These are phyloP conservation scores for Phytophthora fragariaefolia DNA, from an alignment of 352 stramenopile genomes.

Conservation along the genomic window DNA sequence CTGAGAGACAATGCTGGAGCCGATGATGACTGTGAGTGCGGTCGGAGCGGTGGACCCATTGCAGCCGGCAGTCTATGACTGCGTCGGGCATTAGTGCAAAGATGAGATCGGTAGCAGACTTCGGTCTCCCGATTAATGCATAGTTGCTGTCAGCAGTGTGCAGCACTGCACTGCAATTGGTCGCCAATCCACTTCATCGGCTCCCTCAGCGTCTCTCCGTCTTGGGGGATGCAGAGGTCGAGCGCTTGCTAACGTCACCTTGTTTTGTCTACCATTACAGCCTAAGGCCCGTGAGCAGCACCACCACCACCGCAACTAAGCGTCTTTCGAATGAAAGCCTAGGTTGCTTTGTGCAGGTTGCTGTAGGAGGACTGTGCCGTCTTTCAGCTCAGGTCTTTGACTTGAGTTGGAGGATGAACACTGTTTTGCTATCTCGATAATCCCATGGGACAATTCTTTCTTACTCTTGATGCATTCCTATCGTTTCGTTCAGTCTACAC, in stretches of 20 bases:
- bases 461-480: constrained; percentile 7
- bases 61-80: constrained; percentile 16
- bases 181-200: constrained; percentile 42
- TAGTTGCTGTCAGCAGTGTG: background rate
- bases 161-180: constrained; percentile 8
- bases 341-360: constrained; percentile 23
- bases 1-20: constrained; percentile 78
- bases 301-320: constrained; percentile 86
- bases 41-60: constrained; percentile 76
- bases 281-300: constrained; percentile 74
- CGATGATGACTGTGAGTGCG: constrained; percentile 53
- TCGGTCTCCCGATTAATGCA: constrained; percentile 2
- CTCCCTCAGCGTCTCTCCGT: constrained; percentile 47
- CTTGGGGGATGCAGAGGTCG: constrained; percentile 48
- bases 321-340: constrained; percentile 24
- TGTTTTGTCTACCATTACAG: constrained; percentile 37
- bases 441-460: constrained; percentile 45
- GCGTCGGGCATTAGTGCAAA: constrained; percentile 20
- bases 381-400: constrained; percentile 14
- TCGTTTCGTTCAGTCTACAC: constrained; percentile 3
- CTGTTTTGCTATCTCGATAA: constrained; percentile 42
- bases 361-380: constrained; percentile 22
- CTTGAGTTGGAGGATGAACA: constrained; percentile 4
- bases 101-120: constrained; percentile 6
- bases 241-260: constrained; percentile 28